These are phyloP conservation scores for Xylaria sp. DNA, from an alignment of 2,329 filamentous ascomycete species.

Conservation along the genomic window DNA sequence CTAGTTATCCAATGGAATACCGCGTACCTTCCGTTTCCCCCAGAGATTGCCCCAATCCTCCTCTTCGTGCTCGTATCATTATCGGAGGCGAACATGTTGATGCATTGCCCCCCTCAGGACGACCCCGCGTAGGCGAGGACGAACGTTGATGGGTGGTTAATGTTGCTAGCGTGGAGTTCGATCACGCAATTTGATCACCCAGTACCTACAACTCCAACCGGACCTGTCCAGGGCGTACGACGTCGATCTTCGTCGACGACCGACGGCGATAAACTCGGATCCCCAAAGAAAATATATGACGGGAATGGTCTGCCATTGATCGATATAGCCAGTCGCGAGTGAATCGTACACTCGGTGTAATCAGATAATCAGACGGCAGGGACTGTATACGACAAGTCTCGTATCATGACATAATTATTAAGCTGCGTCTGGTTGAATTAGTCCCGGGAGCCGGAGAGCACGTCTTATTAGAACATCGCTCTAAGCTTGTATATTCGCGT, in stretches of 20 bases:
- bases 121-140: conserved; percentile 30
- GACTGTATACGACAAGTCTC: neutral
- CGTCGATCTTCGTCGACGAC: neutral
- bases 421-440: neutral
- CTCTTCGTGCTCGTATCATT: conserved; percentile 8
- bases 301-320: neutral
- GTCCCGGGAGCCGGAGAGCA: neutral
- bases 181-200: conserved; percentile 45
- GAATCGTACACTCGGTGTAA: neutral
- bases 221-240: neutral
- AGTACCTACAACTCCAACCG: conserved; percentile 15
- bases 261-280: neutral
- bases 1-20: conserved; percentile 43
- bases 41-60: conserved; percentile 33
- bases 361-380: neutral
- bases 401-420: neutral
- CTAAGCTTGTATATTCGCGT: neutral
- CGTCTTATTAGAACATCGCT: conserved; percentile 25
- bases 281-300: neutral
- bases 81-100: conserved; percentile 16
- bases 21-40: conserved; percentile 15
- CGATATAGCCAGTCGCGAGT: neutral
- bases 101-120: conserved; percentile 2
- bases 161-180: conserved; percentile 46
- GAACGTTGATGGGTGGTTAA: conserved; percentile 36